Conservation (phyloP, 306 rosid species). For the Castanea mollissima region DNA sequence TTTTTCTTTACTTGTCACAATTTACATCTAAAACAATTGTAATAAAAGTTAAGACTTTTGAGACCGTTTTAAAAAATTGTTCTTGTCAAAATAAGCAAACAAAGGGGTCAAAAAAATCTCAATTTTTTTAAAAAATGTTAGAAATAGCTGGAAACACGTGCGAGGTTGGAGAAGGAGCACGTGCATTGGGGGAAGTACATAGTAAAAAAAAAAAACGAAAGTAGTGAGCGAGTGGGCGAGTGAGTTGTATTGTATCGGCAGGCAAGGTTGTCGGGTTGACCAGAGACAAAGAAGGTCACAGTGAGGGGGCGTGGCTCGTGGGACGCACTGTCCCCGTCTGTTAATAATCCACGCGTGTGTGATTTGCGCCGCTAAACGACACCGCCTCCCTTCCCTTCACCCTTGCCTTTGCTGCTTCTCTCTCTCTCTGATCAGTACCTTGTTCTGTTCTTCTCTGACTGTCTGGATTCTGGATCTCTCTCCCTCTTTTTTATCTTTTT, state of each 20-base stretch:
- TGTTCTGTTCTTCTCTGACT: constrained; percentile 6
- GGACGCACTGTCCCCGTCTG: constrained; percentile 29
- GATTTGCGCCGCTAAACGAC: constrained; percentile 21
- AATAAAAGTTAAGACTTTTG: too few relatives aligned
- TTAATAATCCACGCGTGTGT: constrained; percentile 36
- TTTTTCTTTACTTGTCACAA: too few relatives aligned
- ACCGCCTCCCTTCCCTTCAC: constrained; percentile 6
- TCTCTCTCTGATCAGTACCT: background rate
- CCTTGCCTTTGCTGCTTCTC: too few relatives aligned
- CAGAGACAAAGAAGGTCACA: constrained; percentile 59
- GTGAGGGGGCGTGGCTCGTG: constrained; percentile 36
- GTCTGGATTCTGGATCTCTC: background rate
- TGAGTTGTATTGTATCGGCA: background rate
- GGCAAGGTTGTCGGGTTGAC: constrained; percentile 69
- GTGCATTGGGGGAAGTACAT: constrained; percentile 21
- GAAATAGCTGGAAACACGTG: constrained; percentile 63
- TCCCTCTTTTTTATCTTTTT: too few relatives aligned
- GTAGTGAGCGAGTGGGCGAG: too few relatives aligned
- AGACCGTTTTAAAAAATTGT: too few relatives aligned
- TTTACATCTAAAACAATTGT: too few relatives aligned
- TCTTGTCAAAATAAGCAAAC: too few relatives aligned
- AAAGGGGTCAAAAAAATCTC: too few relatives aligned
- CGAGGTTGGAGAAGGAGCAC: constrained; percentile 22
- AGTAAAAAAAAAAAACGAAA: background rate
- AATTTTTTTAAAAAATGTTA: too few relatives aligned